phyloP scores from a whole-genome alignment of 305 asterid genomes.

The Withania somnifera region DNA sequence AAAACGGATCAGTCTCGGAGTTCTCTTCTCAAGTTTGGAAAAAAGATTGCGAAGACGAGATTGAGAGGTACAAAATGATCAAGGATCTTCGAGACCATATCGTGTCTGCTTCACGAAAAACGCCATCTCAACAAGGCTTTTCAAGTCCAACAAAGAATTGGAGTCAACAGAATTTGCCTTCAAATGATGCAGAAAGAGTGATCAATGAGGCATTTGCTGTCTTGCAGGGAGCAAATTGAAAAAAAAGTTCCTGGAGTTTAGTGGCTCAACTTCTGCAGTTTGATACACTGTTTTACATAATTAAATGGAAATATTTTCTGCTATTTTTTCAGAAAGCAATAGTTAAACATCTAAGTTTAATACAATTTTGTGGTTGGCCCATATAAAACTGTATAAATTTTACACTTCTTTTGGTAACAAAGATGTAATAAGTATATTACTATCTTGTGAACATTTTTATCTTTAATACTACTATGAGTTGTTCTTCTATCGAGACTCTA shows the following conservation, averaged over 20 bases:
- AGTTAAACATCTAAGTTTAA: not conserved
- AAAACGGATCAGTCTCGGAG: constrained; percentile 29
- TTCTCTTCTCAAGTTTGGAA: constrained; percentile 42
- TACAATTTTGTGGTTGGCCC: constrained; percentile 28
- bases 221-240: constrained; percentile 21
- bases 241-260: not conserved
- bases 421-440: not conserved
- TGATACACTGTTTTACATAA: constrained; percentile 5
- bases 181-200: constrained; percentile 31
- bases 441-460: not conserved
- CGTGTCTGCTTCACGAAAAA: constrained; percentile 51
- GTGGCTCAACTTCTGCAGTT: not conserved
- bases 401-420: constrained; percentile 11
- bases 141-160: constrained; percentile 24
- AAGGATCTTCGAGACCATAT: constrained; percentile 77
- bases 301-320: constrained; percentile 1
- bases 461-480: not conserved
- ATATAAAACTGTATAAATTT: constrained; percentile 31
- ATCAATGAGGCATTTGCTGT: constrained; percentile 32
- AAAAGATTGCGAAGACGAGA: constrained; percentile 55
- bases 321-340: constrained; percentile 5
- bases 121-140: constrained; percentile 33
- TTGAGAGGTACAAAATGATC: constrained; percentile 74
- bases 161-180: constrained; percentile 24
- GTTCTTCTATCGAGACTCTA: not conserved